Base-by-base conservation (phyloP, 1,284 basidiomycete species). In the Acaromyces ingoldii region DNA sequence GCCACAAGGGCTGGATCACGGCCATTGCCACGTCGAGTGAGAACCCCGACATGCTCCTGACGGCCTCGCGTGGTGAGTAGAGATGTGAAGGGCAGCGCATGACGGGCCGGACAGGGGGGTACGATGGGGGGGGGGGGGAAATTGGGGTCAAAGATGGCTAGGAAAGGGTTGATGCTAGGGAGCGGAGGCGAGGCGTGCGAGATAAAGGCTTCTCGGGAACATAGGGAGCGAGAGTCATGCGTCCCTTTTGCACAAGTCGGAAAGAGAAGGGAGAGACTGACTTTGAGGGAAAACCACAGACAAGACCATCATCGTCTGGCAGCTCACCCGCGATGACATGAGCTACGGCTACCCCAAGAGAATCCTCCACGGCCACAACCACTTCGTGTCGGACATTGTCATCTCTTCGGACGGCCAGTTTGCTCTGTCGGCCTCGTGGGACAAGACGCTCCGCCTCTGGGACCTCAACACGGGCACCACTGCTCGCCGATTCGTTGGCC, bases 291-390 rank as follows among this genome's bases (percentile, higher is more conserved):
- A 9, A 39, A 24, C 21, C 22, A 9, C 41, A 57, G 95, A 99
- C 87, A 97, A 96, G 85, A 96, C 91, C 60, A 89, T 98, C 82
- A 97, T 99, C 76, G 91, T 97, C 77, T 99, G 95, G 95, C 88
- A 92, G 78, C 83, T 99, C 75, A 93, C 91, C 68, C 90, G 95
- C 65, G 91, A 95, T 68, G 93, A 98, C 58, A 60, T 61, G 53
- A 67, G 68, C 65, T 72, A 70, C 60, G 72, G 72, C 48, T 75
- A 70, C 65, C 72, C 72, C 44, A 98, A 97, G 82, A 87, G 88
- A 76, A 90, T 97, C 77, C 86, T 99, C 64, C 88, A 91, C 79
- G 95, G 95, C 66, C 95, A 99, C 84, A 97, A 97, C 82, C 92
- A 97, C 83, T 99, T 99, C 77, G 95, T 99, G 63, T 98, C 95